These are phyloP conservation scores for Trifolium dubium DNA, from an alignment of 306 rosid species.

Conservation along the genomic window DNA sequence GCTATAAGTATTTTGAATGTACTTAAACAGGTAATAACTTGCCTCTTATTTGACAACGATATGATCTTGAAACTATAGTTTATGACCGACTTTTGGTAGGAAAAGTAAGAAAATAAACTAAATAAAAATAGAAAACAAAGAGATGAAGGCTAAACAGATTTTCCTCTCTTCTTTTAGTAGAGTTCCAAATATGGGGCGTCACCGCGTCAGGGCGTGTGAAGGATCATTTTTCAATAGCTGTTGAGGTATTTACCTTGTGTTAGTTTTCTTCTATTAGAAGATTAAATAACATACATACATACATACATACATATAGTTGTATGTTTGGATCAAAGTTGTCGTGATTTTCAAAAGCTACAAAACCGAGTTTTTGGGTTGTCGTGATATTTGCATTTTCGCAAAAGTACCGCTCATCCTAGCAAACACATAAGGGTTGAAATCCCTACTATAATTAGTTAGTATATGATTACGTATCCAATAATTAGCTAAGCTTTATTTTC, in stretches of 20 bases:
- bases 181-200: not conserved
- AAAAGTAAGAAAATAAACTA: not conserved
- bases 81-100: not conserved
- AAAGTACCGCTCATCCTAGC: no score
- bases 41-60: not conserved
- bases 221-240: not conserved
- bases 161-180: not conserved
- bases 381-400: no score
- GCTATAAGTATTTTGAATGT: constrained; percentile 1
- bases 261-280: not conserved
- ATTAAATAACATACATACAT: not conserved
- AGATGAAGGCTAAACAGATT: not conserved
- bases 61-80: constrained; percentile 20
- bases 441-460: not conserved
- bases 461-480: not conserved
- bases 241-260: not conserved
- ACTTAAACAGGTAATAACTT: not conserved
- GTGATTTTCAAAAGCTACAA: no score
- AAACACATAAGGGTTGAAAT: not conserved
- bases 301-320: not conserved
- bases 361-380: no score
- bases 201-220: no score
- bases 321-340: no score
- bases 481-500: not conserved
- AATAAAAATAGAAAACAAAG: not conserved